Base-by-base conservation (phyloP, 768 basidiomycete genomes). In the Tephrocybe sp. region DNA sequence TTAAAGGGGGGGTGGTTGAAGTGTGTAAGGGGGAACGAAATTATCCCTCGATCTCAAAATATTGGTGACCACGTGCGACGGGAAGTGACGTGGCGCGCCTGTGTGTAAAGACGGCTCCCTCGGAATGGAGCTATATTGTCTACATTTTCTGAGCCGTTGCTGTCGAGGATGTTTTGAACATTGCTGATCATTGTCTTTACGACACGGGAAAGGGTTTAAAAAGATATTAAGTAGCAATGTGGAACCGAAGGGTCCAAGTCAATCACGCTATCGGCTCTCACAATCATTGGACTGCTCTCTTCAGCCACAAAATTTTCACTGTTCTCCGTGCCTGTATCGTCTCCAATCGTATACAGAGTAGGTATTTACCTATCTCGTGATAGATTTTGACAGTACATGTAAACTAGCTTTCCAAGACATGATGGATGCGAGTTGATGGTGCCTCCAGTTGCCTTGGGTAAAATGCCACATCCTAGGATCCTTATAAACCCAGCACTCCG, bases 51-150 rank as follows among this genome's bases (percentile, higher is more conserved):
- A 45, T 47, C 19, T 22, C 39, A 65, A 66, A 56, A 63, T 64
- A 60, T 49, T 41, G 23, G 36, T 20, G 45, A 60, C 62, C 70
- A 66, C 68, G 70, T 67, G 68, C 61, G 63, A 26, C 26, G 26
- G 26, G 16, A 60, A 62, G 57, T 73, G 73, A 74, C 73, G 73
- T 74, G 72, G 72, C 72, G 61, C 16, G 39, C 55, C 39, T 32
- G 23, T 26, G 26, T 26, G 26, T 26, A 26, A 39, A n/a, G 36
- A 32, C 33, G 49, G 32, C 30, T 31, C 35, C 48, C 26, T 30
- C 49, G 48, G 30, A 12, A 23, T 14, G 40, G 20, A 35, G 23
- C 53, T 45, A 7, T 7, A 32, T 31, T 44, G 7, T 31, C 22
- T 12, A 13, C 22, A 23, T 32, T 35, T 40, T 41, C 43, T 7